Evolutionary conservation across 768 basidiomycete genomes (phyloP).

Genomic region (Rhodotorula toruloides): DNA sequence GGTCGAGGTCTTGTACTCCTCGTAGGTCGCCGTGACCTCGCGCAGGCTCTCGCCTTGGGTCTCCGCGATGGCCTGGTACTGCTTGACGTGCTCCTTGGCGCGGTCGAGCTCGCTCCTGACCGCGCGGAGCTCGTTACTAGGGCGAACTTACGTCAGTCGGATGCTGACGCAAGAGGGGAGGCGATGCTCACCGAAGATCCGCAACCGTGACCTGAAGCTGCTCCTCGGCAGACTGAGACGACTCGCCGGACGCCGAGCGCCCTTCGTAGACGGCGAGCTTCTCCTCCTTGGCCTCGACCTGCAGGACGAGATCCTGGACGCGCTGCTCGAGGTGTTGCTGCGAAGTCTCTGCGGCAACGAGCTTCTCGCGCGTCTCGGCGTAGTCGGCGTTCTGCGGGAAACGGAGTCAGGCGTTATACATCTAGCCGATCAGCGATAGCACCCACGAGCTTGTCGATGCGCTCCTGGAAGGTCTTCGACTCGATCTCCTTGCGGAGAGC

Average conservation of each 20-base stretch:
- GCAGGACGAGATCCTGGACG: conserved; percentile 57
- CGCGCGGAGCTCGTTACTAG: conserved; percentile 67
- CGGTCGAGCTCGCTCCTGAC: conserved; percentile 69
- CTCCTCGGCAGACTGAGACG: conserved; percentile 57
- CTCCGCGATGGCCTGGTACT: conserved; percentile 79
- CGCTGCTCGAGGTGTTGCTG: conserved; percentile 59
- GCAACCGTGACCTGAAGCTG: conserved; percentile 79
- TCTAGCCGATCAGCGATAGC: not conserved
- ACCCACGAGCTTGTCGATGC: conserved; percentile 66
- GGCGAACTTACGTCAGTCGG: not conserved
- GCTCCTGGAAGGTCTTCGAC: conserved; percentile 64
- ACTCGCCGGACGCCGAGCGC: conserved; percentile 48
- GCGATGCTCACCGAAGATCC: conserved; percentile 61
- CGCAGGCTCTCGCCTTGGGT: conserved; percentile 72
- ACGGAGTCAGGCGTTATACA: not conserved
- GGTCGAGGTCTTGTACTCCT: conserved; percentile 69
- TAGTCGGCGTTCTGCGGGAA: conserved; percentile 47
- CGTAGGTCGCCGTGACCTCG: conserved; percentile 64
- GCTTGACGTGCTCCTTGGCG: conserved; percentile 67
- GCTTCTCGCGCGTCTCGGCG: conserved; percentile 60
- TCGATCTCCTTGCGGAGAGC: conserved; percentile 76
- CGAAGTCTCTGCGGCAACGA: conserved; percentile 38
- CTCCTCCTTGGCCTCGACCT: conserved; percentile 71
- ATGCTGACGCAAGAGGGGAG: conserved; percentile 1
- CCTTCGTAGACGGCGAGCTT: conserved; percentile 83